Conservation (phyloP, 2,329 filamentous ascomycete genomes). For the Pestalotiopsis sp. region DNA sequence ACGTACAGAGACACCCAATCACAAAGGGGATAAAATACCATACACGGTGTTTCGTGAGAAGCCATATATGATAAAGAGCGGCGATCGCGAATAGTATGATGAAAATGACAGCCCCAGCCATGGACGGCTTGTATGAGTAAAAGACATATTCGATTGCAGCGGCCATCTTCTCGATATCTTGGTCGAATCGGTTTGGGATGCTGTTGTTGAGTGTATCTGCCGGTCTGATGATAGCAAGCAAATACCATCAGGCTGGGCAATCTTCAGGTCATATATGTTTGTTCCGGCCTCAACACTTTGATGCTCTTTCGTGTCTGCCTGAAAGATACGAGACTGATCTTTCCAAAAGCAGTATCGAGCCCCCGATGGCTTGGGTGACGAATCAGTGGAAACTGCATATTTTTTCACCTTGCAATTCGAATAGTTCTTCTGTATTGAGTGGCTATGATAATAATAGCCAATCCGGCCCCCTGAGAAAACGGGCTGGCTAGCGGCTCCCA, state of each 20-base stretch:
- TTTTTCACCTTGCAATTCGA: not conserved
- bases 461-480: not conserved
- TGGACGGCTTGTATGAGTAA: constrained; percentile 12
- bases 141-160: constrained; percentile 7
- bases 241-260: not conserved
- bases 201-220: not conserved
- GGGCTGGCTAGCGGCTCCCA: not conserved
- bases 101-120: constrained; percentile 32
- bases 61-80: constrained; percentile 37
- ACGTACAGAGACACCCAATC: constrained; percentile 53
- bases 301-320: not conserved
- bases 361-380: not conserved
- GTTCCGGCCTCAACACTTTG: not conserved
- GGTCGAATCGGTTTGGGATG: not conserved
- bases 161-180: not conserved
- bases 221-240: not conserved
- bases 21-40: constrained; percentile 56
- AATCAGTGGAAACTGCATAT: not conserved
- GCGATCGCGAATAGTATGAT: constrained; percentile 41
- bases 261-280: not conserved
- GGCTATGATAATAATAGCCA: constrained; percentile 1
- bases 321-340: not conserved
- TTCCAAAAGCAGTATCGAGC: not conserved
- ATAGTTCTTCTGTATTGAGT: not conserved
- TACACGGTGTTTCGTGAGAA: constrained; percentile 39